Evolutionary conservation across 345 rosid species (phyloP).

Genomic region (Draba incana): DNA sequence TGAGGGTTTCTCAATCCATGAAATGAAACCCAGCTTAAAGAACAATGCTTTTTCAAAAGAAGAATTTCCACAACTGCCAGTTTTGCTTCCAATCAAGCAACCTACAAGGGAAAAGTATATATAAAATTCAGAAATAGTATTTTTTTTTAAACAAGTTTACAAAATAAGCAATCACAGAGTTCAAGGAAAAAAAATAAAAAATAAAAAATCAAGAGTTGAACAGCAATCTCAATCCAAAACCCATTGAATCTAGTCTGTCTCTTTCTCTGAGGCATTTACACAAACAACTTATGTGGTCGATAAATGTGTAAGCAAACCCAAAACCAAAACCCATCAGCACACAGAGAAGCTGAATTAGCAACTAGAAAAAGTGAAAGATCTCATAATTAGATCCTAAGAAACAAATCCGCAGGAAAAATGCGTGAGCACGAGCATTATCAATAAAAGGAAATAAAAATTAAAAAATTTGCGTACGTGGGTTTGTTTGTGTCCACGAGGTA

Average conservation of each 20-base stretch:
- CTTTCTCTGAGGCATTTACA: conserved; percentile 27
- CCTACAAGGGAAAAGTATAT: conserved; percentile 46
- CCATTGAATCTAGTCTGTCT: conserved; percentile 70
- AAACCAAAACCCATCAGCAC: conserved; percentile 22
- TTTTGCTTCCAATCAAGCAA: conserved; percentile 63
- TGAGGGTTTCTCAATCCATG: conserved; percentile 64
- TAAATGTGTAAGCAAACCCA: conserved; percentile 18
- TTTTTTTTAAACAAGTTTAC: conserved; percentile 12
- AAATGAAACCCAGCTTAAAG: conserved; percentile 62
- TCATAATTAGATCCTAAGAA: conserved; percentile 53
- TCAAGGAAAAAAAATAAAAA: conserved; percentile 22
- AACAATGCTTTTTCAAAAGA: conserved; percentile 47
- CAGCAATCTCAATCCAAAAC: conserved; percentile 79
- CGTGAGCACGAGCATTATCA: conserved; percentile 14
- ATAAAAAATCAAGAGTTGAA: conserved; percentile 50
- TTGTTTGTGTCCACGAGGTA: conserved; percentile 48
- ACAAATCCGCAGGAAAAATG: conserved; percentile 38
- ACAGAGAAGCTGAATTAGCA: conserved; percentile 41
- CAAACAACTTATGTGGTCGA: conserved; percentile 41
- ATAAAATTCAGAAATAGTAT: conserved; percentile 24
- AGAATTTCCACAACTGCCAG: conserved; percentile 42
- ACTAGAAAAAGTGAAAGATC: conserved; percentile 50
- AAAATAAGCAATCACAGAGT: conserved; percentile 54
- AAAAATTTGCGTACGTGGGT: conserved; percentile 52
- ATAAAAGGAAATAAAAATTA: background rate